Evolutionary conservation across 306 rosid species (phyloP).

Genomic region (Sicyos baderoa): DNA sequence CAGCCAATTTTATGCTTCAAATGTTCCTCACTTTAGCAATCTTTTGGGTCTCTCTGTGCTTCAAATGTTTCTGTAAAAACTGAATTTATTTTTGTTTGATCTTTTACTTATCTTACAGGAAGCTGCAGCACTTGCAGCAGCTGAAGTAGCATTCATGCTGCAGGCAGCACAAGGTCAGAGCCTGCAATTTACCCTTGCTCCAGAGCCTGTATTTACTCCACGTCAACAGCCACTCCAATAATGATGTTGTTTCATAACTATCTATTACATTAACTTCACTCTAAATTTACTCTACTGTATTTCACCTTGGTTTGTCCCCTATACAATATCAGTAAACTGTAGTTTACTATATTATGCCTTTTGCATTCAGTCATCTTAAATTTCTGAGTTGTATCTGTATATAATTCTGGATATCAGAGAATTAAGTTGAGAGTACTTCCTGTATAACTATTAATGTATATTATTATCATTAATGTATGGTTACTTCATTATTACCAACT

Average conservation of each 20-base stretch:
- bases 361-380: slow-evolving; percentile 6
- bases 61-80: neutral
- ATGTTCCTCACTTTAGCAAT: neutral
- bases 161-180: slow-evolving; percentile 83
- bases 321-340: too few relatives aligned
- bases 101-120: slow-evolving; percentile 40
- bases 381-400: neutral
- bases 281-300: too few relatives aligned
- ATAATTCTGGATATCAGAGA: slow-evolving; percentile 11
- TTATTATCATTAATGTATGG: too few relatives aligned
- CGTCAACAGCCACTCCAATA: slow-evolving; percentile 47
- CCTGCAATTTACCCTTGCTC: slow-evolving; percentile 67
- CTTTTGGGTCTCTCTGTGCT: neutral
- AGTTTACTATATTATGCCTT: neutral
- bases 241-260: neutral
- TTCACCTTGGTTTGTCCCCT: too few relatives aligned
- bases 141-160: slow-evolving; percentile 89
- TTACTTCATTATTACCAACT: neutral
- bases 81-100: neutral
- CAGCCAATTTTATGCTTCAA: neutral
- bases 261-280: too few relatives aligned
- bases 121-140: slow-evolving; percentile 93
- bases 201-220: slow-evolving; percentile 44
- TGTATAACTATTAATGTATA: neutral
- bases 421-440: neutral